phyloP scores from a whole-genome alignment of 2,329 filamentous ascomycete genomes.

The Chaetomiaceae sp. region DNA sequence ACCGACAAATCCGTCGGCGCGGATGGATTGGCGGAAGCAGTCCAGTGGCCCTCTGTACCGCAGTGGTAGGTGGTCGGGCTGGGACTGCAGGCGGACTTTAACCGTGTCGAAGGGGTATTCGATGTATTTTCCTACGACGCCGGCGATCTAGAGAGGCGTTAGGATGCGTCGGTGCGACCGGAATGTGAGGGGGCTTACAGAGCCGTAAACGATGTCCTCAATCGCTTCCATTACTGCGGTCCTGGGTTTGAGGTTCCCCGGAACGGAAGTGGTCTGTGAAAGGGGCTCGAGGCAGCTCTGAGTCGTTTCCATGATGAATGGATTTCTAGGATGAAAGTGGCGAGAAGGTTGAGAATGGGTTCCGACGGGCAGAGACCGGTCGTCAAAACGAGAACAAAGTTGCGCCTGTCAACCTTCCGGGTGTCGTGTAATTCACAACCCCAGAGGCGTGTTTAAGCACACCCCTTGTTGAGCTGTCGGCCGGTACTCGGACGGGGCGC shows the following conservation, averaged over 20 bases:
- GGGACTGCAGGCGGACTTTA: constrained; percentile 96
- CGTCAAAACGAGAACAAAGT: not conserved
- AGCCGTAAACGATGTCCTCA: constrained; percentile 86
- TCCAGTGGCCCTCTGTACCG: constrained; percentile 84
- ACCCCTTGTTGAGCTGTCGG: not conserved
- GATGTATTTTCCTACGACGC: constrained; percentile 88
- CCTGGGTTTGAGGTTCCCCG: constrained; percentile 28
- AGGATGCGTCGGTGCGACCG: constrained; percentile 8
- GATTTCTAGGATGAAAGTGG: not conserved
- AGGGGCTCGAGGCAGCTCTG: constrained; percentile 19
- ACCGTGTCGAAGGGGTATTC: constrained; percentile 99
- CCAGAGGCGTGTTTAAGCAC: not conserved
- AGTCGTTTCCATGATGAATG: constrained; percentile 25
- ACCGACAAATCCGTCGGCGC: constrained; percentile 70
- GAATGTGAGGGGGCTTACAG: constrained; percentile 49
- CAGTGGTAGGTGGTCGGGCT: constrained; percentile 76
- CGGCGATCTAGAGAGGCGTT: constrained; percentile 57
- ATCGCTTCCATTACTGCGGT: constrained; percentile 60
- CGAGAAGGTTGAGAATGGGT: not conserved
- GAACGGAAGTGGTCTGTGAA: constrained; percentile 3
- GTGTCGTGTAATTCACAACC: not conserved
- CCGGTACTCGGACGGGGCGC: not conserved
- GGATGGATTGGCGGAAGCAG: constrained; percentile 85
- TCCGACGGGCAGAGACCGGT: not conserved
- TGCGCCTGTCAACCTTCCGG: not conserved